Conservation (phyloP, 495 filamentous ascomycete species). For the Podospora conica region DNA sequence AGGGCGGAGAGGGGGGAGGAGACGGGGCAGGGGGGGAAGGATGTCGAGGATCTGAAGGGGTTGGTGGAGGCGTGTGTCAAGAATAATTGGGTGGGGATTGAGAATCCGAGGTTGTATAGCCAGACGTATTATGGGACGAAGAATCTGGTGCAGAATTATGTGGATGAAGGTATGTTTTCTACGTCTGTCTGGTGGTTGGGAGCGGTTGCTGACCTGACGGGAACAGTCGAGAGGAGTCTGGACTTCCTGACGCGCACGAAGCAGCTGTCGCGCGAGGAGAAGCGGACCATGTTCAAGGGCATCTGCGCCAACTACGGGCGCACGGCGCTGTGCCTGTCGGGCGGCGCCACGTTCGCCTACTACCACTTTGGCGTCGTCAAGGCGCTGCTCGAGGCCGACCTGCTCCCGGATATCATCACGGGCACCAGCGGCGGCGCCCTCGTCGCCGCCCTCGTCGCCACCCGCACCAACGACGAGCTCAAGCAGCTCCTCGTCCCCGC, state of each 20-base stretch:
- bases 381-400: constrained; percentile 78
- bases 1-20: constrained; percentile 49
- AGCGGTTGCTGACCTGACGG: not conserved
- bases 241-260: constrained; percentile 60
- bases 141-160: constrained; percentile 77
- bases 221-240: constrained; percentile 53
- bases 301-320: constrained; percentile 86
- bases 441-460: constrained; percentile 81
- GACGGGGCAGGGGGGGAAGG: constrained; percentile 30
- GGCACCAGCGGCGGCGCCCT: constrained; percentile 92
- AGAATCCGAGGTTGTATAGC: constrained; percentile 87
- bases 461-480: constrained; percentile 85
- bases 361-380: constrained; percentile 94
- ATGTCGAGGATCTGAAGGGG: constrained; percentile 64
- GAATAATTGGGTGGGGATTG: constrained; percentile 93
- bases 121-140: constrained; percentile 98
- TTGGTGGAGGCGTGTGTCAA: constrained; percentile 88
- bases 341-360: constrained; percentile 93
- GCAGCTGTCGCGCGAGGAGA: constrained; percentile 62
- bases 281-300: constrained; percentile 79
- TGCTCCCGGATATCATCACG: constrained; percentile 89
- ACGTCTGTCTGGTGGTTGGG: not conserved
- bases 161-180: constrained; percentile 62
- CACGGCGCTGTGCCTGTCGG: constrained; percentile 86
- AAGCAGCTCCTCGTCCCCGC: constrained; percentile 79